A percentile compares a stretch with the other conserved stretches of the same genome.
phyloP scores from a whole-genome alignment of 441 rosid genomes.

The Dalechampia spathulata region DNA sequence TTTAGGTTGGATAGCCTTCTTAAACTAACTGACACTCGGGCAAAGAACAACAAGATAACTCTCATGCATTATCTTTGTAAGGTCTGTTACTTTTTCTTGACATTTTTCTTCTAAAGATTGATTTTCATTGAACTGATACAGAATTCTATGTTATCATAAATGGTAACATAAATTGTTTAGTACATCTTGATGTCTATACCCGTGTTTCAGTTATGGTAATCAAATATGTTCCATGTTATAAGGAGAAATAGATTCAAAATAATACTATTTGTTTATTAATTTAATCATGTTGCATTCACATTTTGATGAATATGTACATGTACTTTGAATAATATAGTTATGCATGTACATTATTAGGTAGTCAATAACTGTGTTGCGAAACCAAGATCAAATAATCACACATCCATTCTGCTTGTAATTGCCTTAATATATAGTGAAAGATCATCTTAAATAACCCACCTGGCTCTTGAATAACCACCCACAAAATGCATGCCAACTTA shows the following conservation, averaged over 20 bases:
- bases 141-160: background rate
- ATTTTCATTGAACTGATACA: background rate
- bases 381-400: too few species aligned
- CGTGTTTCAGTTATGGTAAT: too few species aligned
- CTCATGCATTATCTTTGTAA: slow-evolving; percentile 99
- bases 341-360: too few species aligned
- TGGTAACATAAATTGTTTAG: background rate
- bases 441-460: too few species aligned
- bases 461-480: too few species aligned
- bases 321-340: too few species aligned
- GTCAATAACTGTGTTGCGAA: too few species aligned
- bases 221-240: background rate
- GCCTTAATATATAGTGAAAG: too few species aligned
- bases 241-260: background rate
- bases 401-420: too few species aligned
- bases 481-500: too few species aligned
- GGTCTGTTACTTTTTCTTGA: slow-evolving; percentile 29
- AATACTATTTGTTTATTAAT: background rate
- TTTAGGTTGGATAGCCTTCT: slow-evolving; percentile 93
- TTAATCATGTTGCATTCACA: background rate
- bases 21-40: slow-evolving; percentile 88
- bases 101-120: too few species aligned
- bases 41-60: slow-evolving; percentile 85
- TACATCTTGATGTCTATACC: background rate
- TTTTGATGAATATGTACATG: background rate